A percentile compares a stretch with the other conserved stretches of the same genome.
These are phyloP conservation scores for Purshia tridentata DNA, from an alignment of 306 rosid genomes.

Conservation along the genomic window DNA sequence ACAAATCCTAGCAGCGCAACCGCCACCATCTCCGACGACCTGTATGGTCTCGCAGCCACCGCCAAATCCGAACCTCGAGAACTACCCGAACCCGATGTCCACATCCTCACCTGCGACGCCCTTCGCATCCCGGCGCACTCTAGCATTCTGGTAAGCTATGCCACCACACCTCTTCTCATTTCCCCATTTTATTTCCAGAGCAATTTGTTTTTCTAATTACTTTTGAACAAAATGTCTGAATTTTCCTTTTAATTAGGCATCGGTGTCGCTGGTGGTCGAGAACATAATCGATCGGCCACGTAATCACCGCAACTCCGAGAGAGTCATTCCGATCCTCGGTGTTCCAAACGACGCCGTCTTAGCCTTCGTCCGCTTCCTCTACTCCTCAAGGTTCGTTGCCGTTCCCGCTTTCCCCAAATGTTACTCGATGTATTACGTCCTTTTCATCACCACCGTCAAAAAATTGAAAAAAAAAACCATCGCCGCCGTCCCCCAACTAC, in stretches of 20 bases:
- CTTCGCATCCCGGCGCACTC: constrained; percentile 74
- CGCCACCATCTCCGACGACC: constrained; percentile 4
- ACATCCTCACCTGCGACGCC: constrained; percentile 64
- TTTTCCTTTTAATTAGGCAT: constrained; percentile 54
- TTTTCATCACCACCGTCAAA: background rate
- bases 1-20: background rate
- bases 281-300: constrained; percentile 63
- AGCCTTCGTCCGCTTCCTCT: constrained; percentile 65
- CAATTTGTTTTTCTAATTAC: background rate
- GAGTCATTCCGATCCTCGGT: constrained; percentile 68
- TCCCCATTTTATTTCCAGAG: background rate
- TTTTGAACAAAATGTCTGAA: background rate
- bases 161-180: background rate
- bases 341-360: constrained; percentile 76
- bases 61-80: constrained; percentile 18
- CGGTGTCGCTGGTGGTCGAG: constrained; percentile 71
- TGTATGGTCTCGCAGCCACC: constrained; percentile 9
- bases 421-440: background rate
- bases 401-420: background rate
- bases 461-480: background rate
- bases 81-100: constrained; percentile 70
- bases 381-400: constrained; percentile 55
- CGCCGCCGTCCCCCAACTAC: background rate
- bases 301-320: constrained; percentile 58
- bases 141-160: constrained; percentile 52